A percentile compares a stretch with the other conserved stretches of the same genome.
phyloP scores from a whole-genome alignment of 2,329 filamentous ascomycete genomes.

The Xylariaceae sp. region DNA sequence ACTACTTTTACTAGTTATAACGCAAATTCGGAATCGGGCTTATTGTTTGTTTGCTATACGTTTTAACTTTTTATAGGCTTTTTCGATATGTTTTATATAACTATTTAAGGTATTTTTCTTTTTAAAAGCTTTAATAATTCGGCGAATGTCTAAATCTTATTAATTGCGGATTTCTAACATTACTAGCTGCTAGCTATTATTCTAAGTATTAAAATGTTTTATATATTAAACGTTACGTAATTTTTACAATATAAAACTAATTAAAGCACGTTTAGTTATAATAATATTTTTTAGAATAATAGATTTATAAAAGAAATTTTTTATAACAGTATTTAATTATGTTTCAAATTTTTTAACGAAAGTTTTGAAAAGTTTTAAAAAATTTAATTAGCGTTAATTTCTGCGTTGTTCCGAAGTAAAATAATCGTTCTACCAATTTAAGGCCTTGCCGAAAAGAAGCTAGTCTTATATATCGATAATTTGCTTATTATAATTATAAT shows the following conservation, averaged over 20 bases:
- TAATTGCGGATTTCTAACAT: too few species aligned
- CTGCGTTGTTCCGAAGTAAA: not conserved
- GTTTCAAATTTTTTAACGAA: not conserved
- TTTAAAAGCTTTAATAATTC: too few species aligned
- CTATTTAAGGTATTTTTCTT: too few species aligned
- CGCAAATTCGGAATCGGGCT: too few species aligned
- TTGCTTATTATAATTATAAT: not conserved
- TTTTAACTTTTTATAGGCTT: too few species aligned
- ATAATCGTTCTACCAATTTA: not conserved
- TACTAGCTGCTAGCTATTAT: too few species aligned
- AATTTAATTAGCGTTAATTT: not conserved
- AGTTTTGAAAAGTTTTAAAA: not conserved
- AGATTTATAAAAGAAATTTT: not conserved
- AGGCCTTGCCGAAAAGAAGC: not conserved
- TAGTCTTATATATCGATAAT: not conserved
- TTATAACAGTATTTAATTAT: not conserved
- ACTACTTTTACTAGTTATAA: too few species aligned
- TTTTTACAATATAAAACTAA: not conserved
- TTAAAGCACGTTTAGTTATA: not conserved
- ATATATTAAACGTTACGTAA: not conserved
- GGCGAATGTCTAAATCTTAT: too few species aligned
- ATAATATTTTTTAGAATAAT: not conserved
- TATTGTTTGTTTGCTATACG: too few species aligned
- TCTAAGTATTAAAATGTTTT: not conserved
- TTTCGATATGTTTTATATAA: too few species aligned